Percentiles rank a stretch among this genome's conserved stretches.
phyloP scores from a whole-genome alignment of 768 basidiomycete genomes.

The Kwoniella botswanensis region DNA sequence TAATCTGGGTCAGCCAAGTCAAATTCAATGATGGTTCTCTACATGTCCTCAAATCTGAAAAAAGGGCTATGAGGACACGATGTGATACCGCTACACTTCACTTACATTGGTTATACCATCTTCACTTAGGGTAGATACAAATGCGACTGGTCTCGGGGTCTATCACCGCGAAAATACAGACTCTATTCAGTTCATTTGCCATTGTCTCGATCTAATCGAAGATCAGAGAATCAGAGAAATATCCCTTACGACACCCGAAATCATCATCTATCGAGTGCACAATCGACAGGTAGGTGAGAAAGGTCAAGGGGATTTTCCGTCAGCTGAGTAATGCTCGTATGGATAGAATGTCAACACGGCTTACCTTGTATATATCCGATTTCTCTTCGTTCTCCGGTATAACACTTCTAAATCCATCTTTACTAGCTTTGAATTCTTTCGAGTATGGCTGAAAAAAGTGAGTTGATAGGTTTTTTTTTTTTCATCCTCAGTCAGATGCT shows the following conservation, averaged over 20 bases:
- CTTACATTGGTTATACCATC: conserved; percentile 41
- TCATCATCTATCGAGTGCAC: conserved; percentile 25
- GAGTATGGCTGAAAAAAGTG: conserved; percentile 23
- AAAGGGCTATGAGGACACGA: too few relatives aligned
- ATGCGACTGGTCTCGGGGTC: conserved; percentile 33
- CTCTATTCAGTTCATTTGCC: too few relatives aligned
- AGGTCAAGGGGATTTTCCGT: neutral
- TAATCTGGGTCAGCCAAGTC: too few relatives aligned
- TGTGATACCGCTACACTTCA: neutral
- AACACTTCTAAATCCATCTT: conserved; percentile 21
- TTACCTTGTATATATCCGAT: conserved; percentile 27
- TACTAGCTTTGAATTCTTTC: conserved; percentile 12
- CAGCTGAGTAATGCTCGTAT: neutral
- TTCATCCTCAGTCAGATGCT: neutral
- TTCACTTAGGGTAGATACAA: conserved; percentile 24
- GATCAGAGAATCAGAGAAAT: too few relatives aligned
- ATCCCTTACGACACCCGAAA: conserved; percentile 29
- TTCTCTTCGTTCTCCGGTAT: conserved; percentile 23
- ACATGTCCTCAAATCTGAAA: too few relatives aligned
- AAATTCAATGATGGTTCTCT: too few relatives aligned
- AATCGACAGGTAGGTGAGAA: too few relatives aligned
- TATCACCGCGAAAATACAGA: neutral
- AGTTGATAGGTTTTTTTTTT: too few relatives aligned
- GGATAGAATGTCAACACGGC: neutral
- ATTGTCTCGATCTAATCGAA: too few relatives aligned